A percentile compares a stretch with the other conserved stretches of the same genome.
phyloP scores from a whole-genome alignment of 495 filamentous ascomycete genomes.

The Daldinia bambusicola region DNA sequence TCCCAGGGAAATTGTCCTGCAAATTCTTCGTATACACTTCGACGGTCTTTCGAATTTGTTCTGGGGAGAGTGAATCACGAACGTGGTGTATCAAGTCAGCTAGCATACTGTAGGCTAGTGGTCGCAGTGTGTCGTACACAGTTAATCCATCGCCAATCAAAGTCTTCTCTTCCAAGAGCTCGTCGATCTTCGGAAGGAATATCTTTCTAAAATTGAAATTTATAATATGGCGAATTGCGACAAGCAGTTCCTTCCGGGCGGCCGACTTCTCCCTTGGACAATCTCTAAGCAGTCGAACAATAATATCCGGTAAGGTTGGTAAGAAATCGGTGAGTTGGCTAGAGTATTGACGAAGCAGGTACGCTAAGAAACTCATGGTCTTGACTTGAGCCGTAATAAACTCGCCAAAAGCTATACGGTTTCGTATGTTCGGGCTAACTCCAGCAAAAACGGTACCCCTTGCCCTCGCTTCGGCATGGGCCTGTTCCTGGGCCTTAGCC shows the following conservation, averaged over 20 bases:
- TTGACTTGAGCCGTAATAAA: constrained; percentile 98
- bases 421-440: constrained; percentile 93
- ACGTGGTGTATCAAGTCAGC: constrained; percentile 98
- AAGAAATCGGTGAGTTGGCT: constrained; percentile 91
- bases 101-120: constrained; percentile 97
- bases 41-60: constrained; percentile 93
- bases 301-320: constrained; percentile 85
- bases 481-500: constrained; percentile 92
- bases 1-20: constrained; percentile 95
- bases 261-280: constrained; percentile 93
- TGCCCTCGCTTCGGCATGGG: constrained; percentile 81
- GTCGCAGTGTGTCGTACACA: constrained; percentile 95
- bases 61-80: constrained; percentile 79
- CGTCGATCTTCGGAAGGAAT: constrained; percentile 93
- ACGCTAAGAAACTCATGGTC: constrained; percentile 98
- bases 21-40: constrained; percentile 97
- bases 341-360: constrained; percentile 87
- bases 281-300: constrained; percentile 90
- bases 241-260: constrained; percentile 92
- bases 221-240: constrained; percentile 97
- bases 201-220: constrained; percentile 99
- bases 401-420: constrained; percentile 93
- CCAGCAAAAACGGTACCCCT: constrained; percentile 87
- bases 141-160: constrained; percentile 96
- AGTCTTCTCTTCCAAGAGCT: constrained; percentile 91